Conservation (phyloP, 2,329 filamentous ascomycete species). For the Nigrospora osmanthi region DNA sequence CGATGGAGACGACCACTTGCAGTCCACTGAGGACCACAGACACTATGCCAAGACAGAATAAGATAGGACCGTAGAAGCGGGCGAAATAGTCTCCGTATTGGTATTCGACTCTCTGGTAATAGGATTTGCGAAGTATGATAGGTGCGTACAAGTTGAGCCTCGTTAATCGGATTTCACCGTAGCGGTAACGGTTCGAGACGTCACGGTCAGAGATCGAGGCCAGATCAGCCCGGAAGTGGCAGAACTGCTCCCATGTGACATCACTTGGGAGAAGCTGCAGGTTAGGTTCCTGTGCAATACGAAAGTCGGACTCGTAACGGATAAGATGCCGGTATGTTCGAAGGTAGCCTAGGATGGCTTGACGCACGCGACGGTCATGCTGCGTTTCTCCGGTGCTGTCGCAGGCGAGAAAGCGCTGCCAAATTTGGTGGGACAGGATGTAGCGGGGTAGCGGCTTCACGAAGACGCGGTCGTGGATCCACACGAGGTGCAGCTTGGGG, state of each 20-base stretch:
- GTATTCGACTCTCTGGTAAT: constrained; percentile 8
- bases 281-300: constrained; percentile 18
- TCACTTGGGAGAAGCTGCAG: constrained; percentile 7
- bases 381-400: background rate
- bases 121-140: constrained; percentile 6
- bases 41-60: constrained; percentile 9
- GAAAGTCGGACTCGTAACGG: constrained; percentile 23
- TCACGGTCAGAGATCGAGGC: constrained; percentile 6
- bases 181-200: constrained; percentile 9
- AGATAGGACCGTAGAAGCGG: constrained; percentile 9
- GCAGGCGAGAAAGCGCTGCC: constrained; percentile 10
- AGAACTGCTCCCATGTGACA: constrained; percentile 11
- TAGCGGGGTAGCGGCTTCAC: constrained; percentile 24
- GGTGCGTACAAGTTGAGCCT: constrained; percentile 10
- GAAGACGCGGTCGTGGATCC: constrained; percentile 18
- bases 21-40: constrained; percentile 5
- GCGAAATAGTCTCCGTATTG: constrained; percentile 11
- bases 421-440: constrained; percentile 17
- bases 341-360: constrained; percentile 22
- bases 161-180: constrained; percentile 9
- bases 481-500: constrained; percentile 24
- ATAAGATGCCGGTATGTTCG: constrained; percentile 23
- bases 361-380: constrained; percentile 2
- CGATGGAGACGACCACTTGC: constrained; percentile 4
- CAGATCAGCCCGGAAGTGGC: constrained; percentile 5